Evolutionary conservation across 768 basidiomycete genomes (phyloP), one percentile per base, ranked within the genome.

Genomic region (Gelatoporia subvermispora): DNA sequence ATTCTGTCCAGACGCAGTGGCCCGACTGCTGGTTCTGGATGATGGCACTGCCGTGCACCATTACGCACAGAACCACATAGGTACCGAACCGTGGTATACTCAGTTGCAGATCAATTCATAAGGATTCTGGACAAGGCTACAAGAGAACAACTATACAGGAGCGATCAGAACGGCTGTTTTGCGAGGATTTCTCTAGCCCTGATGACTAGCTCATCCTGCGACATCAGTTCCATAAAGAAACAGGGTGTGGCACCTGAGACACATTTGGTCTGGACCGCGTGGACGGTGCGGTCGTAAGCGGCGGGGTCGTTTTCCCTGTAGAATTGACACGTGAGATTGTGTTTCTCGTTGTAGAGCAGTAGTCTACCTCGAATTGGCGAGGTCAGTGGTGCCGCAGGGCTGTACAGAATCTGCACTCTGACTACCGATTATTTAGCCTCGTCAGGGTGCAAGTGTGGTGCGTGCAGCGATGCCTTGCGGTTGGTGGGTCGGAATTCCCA

Each of bases 311-410:
- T 70, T 2, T 35, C 40, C 8, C 69, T 60, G 13, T 59, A 22
- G 21, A 79, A 62, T 1, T 60, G 52, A 51, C 79, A 81, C 3
- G 73, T 65, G 34, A 83, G 74, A 47, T 79, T 71, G 8, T 75
- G 65, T 54, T 75, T 79, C 60, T 75, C 74, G 42, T 70, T 75
- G 53, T 80, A 83, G 20, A 81, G 67, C 34, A 72, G 54, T n/a
- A 77, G 50, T 45, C 50, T 3, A 44, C 48, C 1, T n/a, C 18
- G n/a, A 39, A 44, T 15, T 58, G 69, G 48, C 48, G 8, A 1
- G 47, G 44, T 28, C 48, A 51, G 39, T 13, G 25, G 23, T 15
- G 25, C 44, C 2, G n/a, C 22, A 17, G 37, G n/a, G 24, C 40
- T 35, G 39, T 63, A 63, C 0, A 77, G 74, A 0, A 77, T 63